Evolutionary conservation across 2,329 filamentous ascomycete species (phyloP), one percentile per base, ranked within the genome.

Genomic region (Exophiala sp.): DNA sequence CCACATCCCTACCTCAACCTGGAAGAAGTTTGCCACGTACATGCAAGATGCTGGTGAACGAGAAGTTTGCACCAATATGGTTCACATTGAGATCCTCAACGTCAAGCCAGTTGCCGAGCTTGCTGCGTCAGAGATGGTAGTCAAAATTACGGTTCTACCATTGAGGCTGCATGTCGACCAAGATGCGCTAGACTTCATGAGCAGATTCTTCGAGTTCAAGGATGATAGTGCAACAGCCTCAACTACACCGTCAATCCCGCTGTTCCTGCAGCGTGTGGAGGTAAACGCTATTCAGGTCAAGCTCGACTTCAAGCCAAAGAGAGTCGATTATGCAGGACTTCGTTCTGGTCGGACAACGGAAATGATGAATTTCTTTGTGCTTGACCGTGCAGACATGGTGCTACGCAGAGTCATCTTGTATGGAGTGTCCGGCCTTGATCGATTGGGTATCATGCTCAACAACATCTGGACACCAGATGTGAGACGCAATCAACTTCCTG

Each of bases 401-500:
- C 80, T 99, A 49, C 83, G 88, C 10, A 91, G 92, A 68, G 88
- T 89, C 21, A 97, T 99, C 62, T 84, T 97, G 34, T 96, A 97
- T 63, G 94, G 95, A 24, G 83, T 96, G 1, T 85, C 85, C 6
- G 94, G 94, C 0, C 96, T 97, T 63, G 91, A 97, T 62, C 85
- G 88, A 46, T 79, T 99, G 2, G 91, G 94, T 50, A 84, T 91
- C 69, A 92, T 87, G 2, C 80, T 99, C 33, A 97, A 97, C 66
- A 90, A 95, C 67, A 89, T 96, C 40, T 99, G 94, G 94, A 95
- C 86, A 81, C 91, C 91, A 1, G 92, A 99, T 67, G 88, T 99
- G 51, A 90, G 88, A 67, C 78, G 81, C 12, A 95, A 92, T 62
- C 94, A 99, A 69, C 84, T 99, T 4, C 90, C 91, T 1, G 85